Conservation (phyloP, 805 yeast species). For the Metschnikowia arizonensis region DNA sequence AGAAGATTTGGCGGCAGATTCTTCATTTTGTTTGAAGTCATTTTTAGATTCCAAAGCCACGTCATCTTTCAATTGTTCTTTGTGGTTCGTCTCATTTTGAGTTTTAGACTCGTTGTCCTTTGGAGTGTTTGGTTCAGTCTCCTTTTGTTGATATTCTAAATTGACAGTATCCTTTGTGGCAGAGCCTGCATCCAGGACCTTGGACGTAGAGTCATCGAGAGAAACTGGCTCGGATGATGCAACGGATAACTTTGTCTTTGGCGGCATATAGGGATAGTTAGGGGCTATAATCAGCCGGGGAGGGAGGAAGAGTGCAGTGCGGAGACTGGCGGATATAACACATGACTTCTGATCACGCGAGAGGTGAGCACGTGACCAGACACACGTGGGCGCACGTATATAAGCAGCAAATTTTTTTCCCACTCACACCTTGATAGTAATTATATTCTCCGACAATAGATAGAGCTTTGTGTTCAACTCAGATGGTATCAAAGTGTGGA, state of each 20-base stretch:
- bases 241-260: constrained; percentile 25
- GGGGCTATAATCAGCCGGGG: neutral
- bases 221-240: constrained; percentile 35
- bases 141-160: neutral
- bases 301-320: neutral
- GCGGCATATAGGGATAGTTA: constrained; percentile 5
- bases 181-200: neutral
- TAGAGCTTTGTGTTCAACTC: constrained; percentile 37
- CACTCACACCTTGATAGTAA: constrained; percentile 24
- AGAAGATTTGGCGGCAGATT: neutral
- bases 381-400: constrained; percentile 6
- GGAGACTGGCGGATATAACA: constrained; percentile 1
- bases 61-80: neutral
- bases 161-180: constrained; percentile 4
- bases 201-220: constrained; percentile 16
- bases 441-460: constrained; percentile 32
- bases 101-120: constrained; percentile 2
- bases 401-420: constrained; percentile 1
- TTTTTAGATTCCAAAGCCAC: neutral
- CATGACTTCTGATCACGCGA: too few relatives aligned
- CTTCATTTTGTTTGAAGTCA: neutral
- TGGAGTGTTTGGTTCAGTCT: neutral
- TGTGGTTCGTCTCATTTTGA: neutral
- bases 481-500: constrained; percentile 41
- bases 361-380: too few relatives aligned